Evolutionary conservation across 495 filamentous ascomycete genomes (phyloP), one percentile per base, ranked within the genome.

Genomic region (Neurospora cerealis): DNA sequence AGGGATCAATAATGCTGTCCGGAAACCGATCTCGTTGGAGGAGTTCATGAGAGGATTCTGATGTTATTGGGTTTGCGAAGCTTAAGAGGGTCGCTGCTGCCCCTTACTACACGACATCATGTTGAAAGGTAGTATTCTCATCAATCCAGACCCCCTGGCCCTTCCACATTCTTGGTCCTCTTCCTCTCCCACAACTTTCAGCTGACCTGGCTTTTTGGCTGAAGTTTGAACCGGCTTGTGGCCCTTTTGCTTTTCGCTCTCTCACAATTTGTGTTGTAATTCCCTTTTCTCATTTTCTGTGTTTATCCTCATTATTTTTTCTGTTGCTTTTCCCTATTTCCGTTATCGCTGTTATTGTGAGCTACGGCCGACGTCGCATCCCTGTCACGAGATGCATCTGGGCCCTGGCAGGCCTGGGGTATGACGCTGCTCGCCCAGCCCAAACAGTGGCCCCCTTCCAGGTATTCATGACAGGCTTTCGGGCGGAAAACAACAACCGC

Each of bases 1-100:
- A 82, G 96, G 96, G n/a, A 91, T 93, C 80, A 96, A 93, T 76
- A 98, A 98, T 84, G 96, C 96, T 11, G 96, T 99, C 60, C 88
- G 93, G 79, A 98, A 98, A 80, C 94, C 94, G 5, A 88, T 99
- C 74, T 92, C 91, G 46, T 80, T 99, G 82, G 89, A 90, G 74
- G 96, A 99, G 80, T 85, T 99, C 75, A 83, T 99, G 86, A 86
- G 84, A 73, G 91, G 88, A 11, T 83, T 95, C 69, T 89, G 79
- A 69, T 21, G 39, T 44, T 71, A 34, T 34, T 40, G 36, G 40
- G 36, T 71, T 34, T 71, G 39, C 48, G 21, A 13, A 60, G 10
- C 21, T 11, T 60, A 4, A 32, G 48, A 60, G 21, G 44, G 46
- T 54, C 21, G 4, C 21, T 54, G 24, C 54, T 32, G 24, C 28